Conservation (phyloP, 2,329 filamentous ascomycete genomes). For the Cytospora schulzeri region DNA sequence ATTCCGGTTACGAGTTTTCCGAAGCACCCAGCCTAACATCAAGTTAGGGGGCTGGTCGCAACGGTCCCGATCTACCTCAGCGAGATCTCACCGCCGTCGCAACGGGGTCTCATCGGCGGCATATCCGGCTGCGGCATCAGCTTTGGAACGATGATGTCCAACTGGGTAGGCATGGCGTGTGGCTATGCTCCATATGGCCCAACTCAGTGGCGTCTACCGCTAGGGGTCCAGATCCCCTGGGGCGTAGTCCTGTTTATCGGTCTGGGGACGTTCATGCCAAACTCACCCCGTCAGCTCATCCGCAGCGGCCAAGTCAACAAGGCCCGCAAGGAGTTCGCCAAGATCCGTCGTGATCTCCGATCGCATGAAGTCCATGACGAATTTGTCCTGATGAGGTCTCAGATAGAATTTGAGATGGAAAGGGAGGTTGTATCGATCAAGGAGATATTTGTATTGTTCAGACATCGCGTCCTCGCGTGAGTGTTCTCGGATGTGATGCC, state of each 20-base stretch:
- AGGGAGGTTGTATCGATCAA: constrained; percentile 54
- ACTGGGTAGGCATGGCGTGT: constrained; percentile 60
- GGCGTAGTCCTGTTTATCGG: constrained; percentile 57
- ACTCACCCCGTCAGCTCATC: constrained; percentile 56
- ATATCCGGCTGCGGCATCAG: constrained; percentile 57
- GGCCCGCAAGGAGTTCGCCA: constrained; percentile 50
- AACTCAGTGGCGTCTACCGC: constrained; percentile 57
- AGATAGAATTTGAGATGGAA: constrained; percentile 60
- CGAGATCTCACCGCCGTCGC: constrained; percentile 52
- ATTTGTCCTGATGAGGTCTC: constrained; percentile 55
- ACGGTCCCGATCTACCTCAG: constrained; percentile 59
- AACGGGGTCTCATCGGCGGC: constrained; percentile 56
- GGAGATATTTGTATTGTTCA: constrained; percentile 55
- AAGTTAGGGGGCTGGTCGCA: constrained; percentile 46
- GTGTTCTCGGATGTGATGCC: constrained; percentile 31
- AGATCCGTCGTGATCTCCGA: constrained; percentile 49
- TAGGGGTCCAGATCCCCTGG: constrained; percentile 59
- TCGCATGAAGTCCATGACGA: constrained; percentile 50
- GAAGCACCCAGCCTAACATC: not conserved
- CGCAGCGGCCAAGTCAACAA: constrained; percentile 50
- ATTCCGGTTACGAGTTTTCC: no score
- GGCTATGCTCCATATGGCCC: constrained; percentile 54
- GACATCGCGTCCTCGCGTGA: constrained; percentile 53
- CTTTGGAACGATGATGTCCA: constrained; percentile 58
- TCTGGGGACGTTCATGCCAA: constrained; percentile 56